Conservation (phyloP, 2,329 filamentous ascomycete species). For the Geosmithia flava region DNA sequence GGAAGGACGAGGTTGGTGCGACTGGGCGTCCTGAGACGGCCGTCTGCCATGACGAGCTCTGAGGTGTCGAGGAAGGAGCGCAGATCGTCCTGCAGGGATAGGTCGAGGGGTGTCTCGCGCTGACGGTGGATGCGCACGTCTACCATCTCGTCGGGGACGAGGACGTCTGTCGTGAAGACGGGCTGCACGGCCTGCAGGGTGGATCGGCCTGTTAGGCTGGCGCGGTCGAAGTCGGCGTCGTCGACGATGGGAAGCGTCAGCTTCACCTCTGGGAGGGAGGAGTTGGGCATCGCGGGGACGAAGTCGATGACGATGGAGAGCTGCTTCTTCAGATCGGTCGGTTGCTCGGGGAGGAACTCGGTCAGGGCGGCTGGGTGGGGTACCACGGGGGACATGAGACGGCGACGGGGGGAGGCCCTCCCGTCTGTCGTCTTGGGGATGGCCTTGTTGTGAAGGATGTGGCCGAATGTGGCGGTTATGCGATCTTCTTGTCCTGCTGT, state of each 20-base stretch:
- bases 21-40: constrained; percentile 26
- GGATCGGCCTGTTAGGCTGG: constrained; percentile 14
- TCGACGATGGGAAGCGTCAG: constrained; percentile 17
- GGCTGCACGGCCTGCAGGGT: constrained; percentile 17
- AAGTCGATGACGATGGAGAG: constrained; percentile 33
- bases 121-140: constrained; percentile 32
- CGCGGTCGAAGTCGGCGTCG: constrained; percentile 12
- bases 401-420: constrained; percentile 10
- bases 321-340: constrained; percentile 11
- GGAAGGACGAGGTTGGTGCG: constrained; percentile 10
- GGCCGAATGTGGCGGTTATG: constrained; percentile 36
- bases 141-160: constrained; percentile 31
- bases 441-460: constrained; percentile 26
- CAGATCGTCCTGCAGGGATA: constrained; percentile 21
- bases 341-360: constrained; percentile 14
- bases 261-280: constrained; percentile 11
- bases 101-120: constrained; percentile 23
- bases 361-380: constrained; percentile 35
- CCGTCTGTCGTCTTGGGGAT: background rate
- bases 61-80: constrained; percentile 29
- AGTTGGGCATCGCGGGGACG: constrained; percentile 3
- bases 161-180: constrained; percentile 23
- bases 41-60: constrained; percentile 29
- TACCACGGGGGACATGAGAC: constrained; percentile 28
- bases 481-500: constrained; percentile 3